Percentiles rank a stretch among this genome's conserved stretches.
These are phyloP conservation scores for Lipomyces sp. DNA, from an alignment of 805 yeast species.

Conservation along the genomic window DNA sequence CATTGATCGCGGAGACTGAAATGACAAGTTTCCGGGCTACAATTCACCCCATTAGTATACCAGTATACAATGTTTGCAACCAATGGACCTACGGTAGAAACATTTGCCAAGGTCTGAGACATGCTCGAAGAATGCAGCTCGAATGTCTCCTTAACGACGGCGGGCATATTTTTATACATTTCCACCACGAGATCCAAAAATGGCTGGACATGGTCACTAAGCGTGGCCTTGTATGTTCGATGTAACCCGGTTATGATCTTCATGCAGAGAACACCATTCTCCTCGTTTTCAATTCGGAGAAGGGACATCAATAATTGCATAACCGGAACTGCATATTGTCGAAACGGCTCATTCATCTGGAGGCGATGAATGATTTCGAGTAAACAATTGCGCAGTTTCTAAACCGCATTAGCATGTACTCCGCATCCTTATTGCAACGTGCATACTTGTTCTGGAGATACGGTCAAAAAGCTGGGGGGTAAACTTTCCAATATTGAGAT, in stretches of 20 bases:
- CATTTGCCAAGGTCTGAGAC: conserved; percentile 7
- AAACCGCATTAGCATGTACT: conserved; percentile 36
- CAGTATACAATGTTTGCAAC: neutral
- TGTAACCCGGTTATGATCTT: conserved; percentile 84
- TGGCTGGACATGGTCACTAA: conserved; percentile 73
- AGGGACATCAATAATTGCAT: conserved; percentile 63
- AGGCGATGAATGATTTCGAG: conserved; percentile 81
- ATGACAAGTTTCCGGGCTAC: conserved; percentile 38
- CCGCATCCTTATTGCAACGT: neutral
- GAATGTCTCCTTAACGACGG: conserved; percentile 73
- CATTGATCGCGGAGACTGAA: conserved; percentile 49
- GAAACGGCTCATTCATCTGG: conserved; percentile 80
- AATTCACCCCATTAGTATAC: neutral
- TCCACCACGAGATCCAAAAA: conserved; percentile 77
- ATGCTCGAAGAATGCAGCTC: conserved; percentile 42
- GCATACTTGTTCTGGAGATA: conserved; percentile 60
- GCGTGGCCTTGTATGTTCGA: conserved; percentile 73
- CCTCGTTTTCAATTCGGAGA: conserved; percentile 84
- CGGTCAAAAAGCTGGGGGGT: conserved; percentile 71
- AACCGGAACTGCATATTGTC: conserved; percentile 66
- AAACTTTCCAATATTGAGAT: conserved; percentile 64
- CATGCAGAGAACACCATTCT: conserved; percentile 90
- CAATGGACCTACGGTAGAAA: conserved; percentile 19
- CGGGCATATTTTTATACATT: conserved; percentile 79
- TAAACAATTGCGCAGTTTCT: conserved; percentile 75